These are phyloP conservation scores for Chlorokybus atmophyticus DNA, from an alignment of 139 green algal genomes.

Conservation along the genomic window DNA sequence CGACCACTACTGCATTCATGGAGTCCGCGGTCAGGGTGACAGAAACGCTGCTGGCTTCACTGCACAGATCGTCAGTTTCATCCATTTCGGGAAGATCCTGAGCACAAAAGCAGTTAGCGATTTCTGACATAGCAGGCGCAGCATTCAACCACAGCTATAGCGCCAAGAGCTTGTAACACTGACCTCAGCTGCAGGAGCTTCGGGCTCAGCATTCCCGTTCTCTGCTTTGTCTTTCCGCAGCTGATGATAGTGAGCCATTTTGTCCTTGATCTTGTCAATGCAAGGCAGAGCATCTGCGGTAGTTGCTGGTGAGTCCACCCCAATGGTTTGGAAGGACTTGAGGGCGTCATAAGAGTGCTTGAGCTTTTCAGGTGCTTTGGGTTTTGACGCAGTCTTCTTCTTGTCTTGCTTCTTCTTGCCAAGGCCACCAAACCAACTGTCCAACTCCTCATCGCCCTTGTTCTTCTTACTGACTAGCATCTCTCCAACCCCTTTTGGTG, in stretches of 20 bases:
- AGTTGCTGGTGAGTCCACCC: conserved; percentile 4
- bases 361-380: conserved; percentile 13
- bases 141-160: no score
- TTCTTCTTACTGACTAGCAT: conserved; percentile 21
- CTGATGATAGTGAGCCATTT: conserved; percentile 16
- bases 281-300: not conserved
- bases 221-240: conserved; percentile 12
- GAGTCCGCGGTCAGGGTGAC: no score
- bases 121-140: no score
- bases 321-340: conserved; percentile 13
- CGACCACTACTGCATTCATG: no score
- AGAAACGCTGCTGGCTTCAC: no score
- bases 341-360: conserved; percentile 19
- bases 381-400: conserved; percentile 5
- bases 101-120: no score
- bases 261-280: conserved; percentile 20
- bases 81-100: no score
- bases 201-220: conserved; percentile 18
- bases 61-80: no score
- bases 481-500: conserved; percentile 9
- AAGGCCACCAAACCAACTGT: conserved; percentile 10
- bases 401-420: conserved; percentile 19
- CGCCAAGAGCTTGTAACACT: no score
- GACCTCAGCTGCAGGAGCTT: no score
- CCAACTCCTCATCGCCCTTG: conserved; percentile 13